These are phyloP conservation scores for Cavenderia fasciculata DNA, from an alignment of 78 protist species.

Conservation along the genomic window DNA sequence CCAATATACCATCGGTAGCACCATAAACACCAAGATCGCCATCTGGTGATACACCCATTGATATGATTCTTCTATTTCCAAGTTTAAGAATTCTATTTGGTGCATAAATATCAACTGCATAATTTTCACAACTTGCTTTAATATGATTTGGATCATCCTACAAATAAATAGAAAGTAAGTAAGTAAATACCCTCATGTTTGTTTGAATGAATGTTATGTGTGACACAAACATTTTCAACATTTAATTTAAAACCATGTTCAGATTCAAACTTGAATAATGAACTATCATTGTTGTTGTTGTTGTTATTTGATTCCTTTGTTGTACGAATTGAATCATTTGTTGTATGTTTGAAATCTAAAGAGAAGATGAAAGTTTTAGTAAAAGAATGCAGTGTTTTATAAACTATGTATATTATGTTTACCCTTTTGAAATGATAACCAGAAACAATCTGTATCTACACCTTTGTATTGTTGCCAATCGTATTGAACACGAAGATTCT, in stretches of 20 bases:
- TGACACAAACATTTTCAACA: neutral
- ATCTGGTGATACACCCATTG: slow-evolving; percentile 42
- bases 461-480: slow-evolving; percentile 59
- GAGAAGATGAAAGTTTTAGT: neutral
- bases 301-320: neutral
- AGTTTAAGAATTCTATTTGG: neutral
- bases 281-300: too few relatives aligned
- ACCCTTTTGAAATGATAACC: slow-evolving; percentile 44
- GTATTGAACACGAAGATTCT: slow-evolving; percentile 22
- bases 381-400: neutral
- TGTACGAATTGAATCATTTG: slow-evolving; percentile 32
- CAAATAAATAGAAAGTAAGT: neutral
- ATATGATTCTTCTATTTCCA: slow-evolving; percentile 41
- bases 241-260: slow-evolving; percentile 1
- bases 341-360: slow-evolving; percentile 10
- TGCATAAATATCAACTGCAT: neutral
- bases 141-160: slow-evolving; percentile 13
- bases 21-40: slow-evolving; percentile 59
- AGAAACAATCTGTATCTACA: slow-evolving; percentile 53
- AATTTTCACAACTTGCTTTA: neutral
- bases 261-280: slow-evolving; percentile 38
- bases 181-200: neutral
- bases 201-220: neutral
- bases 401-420: neutral
- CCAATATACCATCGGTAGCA: slow-evolving; percentile 58